phyloP scores from a whole-genome alignment of 257 asterid species.

The Nicotiana tabacum region DNA sequence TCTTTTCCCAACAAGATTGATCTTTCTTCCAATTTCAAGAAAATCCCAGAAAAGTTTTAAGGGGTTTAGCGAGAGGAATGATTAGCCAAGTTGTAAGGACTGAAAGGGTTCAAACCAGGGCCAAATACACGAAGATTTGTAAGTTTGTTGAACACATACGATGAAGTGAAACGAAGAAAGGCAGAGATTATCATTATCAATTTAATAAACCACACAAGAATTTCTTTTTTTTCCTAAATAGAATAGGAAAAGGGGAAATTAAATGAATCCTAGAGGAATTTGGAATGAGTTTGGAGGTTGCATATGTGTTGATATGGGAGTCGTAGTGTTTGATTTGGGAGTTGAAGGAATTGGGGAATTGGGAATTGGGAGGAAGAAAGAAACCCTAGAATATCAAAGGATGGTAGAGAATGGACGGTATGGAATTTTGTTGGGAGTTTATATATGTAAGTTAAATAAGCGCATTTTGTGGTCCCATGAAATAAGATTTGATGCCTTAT shows the following conservation, averaged over 20 bases:
- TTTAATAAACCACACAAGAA: constrained; percentile 12
- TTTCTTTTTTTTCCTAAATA: too few relatives aligned
- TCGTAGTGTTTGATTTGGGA: neutral
- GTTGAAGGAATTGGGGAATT: neutral
- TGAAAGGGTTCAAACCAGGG: constrained; percentile 95
- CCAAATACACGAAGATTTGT: constrained; percentile 80
- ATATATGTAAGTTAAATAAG: neutral
- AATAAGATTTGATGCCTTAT: neutral
- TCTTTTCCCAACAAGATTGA: neutral
- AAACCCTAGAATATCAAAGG: constrained; percentile 16
- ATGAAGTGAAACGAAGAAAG: constrained; percentile 41
- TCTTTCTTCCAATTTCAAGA: constrained; percentile 17
- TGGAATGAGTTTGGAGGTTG: constrained; percentile 47
- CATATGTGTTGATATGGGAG: constrained; percentile 27
- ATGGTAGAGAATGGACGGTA: neutral
- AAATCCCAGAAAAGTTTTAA: constrained; percentile 13
- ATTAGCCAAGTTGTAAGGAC: constrained; percentile 72
- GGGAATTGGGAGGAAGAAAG: neutral
- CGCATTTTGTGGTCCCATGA: neutral
- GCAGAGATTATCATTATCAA: constrained; percentile 47
- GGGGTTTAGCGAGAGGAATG: constrained; percentile 86
- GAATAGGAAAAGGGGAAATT: neutral
- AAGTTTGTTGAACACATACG: constrained; percentile 37
- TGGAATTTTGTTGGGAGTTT: neutral
- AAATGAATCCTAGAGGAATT: constrained; percentile 18